These are phyloP conservation scores for Thelephora ganbajun DNA, from an alignment of 768 basidiomycete genomes.

Conservation along the genomic window DNA sequence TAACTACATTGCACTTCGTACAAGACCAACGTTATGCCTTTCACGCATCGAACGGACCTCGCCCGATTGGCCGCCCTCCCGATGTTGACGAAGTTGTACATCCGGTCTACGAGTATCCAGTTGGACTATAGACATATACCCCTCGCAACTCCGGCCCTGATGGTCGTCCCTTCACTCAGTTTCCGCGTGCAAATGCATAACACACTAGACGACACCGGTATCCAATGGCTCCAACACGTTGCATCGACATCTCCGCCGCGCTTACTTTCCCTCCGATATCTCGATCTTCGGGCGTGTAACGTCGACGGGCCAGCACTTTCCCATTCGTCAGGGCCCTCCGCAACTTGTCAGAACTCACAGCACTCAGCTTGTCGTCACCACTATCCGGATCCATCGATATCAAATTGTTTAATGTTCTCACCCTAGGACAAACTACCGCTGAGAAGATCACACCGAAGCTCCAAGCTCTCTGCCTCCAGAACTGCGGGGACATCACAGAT, in stretches of 20 bases:
- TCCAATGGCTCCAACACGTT: conserved; percentile 16
- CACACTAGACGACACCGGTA: conserved; percentile 12
- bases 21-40: conserved; percentile 13
- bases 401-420: conserved; percentile 17
- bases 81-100: conserved; percentile 13
- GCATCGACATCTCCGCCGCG: conserved; percentile 8
- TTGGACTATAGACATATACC: conserved; percentile 15
- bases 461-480: conserved; percentile 16
- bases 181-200: conserved; percentile 16
- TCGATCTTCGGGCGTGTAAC: conserved; percentile 18
- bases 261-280: conserved; percentile 13
- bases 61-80: conserved; percentile 7
- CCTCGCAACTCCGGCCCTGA: conserved; percentile 7
- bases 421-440: conserved; percentile 7
- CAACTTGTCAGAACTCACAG: conserved; percentile 15
- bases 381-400: conserved; percentile 12
- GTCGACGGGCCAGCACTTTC: conserved; percentile 17
- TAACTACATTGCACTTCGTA: conserved; percentile 12
- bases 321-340: conserved; percentile 17
- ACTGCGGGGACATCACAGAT: conserved; percentile 17
- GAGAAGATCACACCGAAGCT: conserved; percentile 15
- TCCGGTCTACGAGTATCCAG: conserved; percentile 14
- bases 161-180: conserved; percentile 11
- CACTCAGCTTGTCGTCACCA: conserved; percentile 16
- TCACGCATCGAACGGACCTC: conserved; percentile 5